These are phyloP conservation scores for Exophiala aquamarina DNA, from an alignment of 2,329 filamentous ascomycete species.

Conservation along the genomic window DNA sequence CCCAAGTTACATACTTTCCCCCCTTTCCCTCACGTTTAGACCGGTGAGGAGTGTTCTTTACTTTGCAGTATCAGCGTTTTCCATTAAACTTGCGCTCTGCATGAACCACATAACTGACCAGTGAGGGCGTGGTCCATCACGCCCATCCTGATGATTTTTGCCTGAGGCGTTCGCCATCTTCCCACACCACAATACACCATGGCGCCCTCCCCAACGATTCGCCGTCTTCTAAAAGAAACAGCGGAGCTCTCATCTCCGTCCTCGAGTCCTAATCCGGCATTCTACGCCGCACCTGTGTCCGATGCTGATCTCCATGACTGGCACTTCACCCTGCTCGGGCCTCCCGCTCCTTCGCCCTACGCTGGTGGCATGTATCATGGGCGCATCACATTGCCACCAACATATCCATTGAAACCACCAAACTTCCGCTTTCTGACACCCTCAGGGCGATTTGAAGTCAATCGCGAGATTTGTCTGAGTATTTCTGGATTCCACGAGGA, in stretches of 20 bases:
- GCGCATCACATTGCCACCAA: conserved; percentile 83
- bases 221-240: conserved; percentile 71
- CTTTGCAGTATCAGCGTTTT: too few relatives aligned
- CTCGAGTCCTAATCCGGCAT: conserved; percentile 76
- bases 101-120: too few relatives aligned
- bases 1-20: too few relatives aligned
- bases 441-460: conserved; percentile 89
- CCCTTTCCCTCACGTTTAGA: too few relatives aligned
- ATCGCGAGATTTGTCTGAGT: conserved; percentile 92
- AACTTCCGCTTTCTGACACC: conserved; percentile 95
- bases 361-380: conserved; percentile 87
- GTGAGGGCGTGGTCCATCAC: too few relatives aligned
- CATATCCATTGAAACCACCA: conserved; percentile 88
- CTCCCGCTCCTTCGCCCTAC: conserved; percentile 75
- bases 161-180: neutral
- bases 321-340: conserved; percentile 96
- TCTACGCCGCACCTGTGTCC: conserved; percentile 73
- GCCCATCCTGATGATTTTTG: neutral
- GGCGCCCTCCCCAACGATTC: conserved; percentile 36
- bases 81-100: too few relatives aligned
- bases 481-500: conserved; percentile 97
- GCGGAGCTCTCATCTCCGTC: conserved; percentile 75
- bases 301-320: conserved; percentile 94
- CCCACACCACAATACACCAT: conserved; percentile 15
- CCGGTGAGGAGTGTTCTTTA: too few relatives aligned